Percentiles rank a stretch among this genome's conserved stretches.
Evolutionary conservation across 192 early-diverging fungal species (phyloP).

Genomic region (Thamnidium elegans): DNA sequence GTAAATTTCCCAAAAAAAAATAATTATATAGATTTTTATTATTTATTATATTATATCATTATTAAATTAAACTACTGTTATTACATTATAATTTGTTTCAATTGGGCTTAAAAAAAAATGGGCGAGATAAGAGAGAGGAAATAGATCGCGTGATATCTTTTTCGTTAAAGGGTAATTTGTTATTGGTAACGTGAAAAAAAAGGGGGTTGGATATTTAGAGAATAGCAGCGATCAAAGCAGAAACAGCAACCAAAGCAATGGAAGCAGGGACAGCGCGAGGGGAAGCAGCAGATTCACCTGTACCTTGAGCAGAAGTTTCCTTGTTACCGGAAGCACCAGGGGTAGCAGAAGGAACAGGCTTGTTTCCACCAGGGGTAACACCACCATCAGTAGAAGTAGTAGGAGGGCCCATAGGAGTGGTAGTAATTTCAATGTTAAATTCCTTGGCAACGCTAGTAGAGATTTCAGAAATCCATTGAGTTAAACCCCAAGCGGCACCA

Average conservation of each 20-base stretch:
- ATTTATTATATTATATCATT: no score
- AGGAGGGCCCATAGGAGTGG: slow-evolving; percentile 8
- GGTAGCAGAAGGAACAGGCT: not conserved
- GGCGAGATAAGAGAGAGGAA: no score
- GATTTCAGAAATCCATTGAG: slow-evolving; percentile 44
- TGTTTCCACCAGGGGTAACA: slow-evolving; percentile 9
- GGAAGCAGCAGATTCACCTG: not conserved
- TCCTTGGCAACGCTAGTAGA: slow-evolving; percentile 21
- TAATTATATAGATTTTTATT: no score
- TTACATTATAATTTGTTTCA: no score
- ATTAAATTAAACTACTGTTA: no score
- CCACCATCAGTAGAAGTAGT: not conserved
- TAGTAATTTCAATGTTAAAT: slow-evolving; percentile 19
- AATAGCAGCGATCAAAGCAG: slow-evolving; percentile 7
- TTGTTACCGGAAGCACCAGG: not conserved
- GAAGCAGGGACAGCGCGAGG: slow-evolving; percentile 6
- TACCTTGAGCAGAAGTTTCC: not conserved
- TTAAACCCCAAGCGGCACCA: slow-evolving; percentile 40
- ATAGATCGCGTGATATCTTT: no score
- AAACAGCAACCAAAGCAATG: slow-evolving; percentile 14
- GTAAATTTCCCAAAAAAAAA: no score
- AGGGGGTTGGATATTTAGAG: slow-evolving; percentile 2
- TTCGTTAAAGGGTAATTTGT: no score
- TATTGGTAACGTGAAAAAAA: not conserved
- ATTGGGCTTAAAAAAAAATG: no score